A percentile compares a stretch with the other conserved stretches of the same genome.
These are phyloP conservation scores for Microsporum canis DNA, from an alignment of 2,329 filamentous ascomycete species.

Conservation along the genomic window DNA sequence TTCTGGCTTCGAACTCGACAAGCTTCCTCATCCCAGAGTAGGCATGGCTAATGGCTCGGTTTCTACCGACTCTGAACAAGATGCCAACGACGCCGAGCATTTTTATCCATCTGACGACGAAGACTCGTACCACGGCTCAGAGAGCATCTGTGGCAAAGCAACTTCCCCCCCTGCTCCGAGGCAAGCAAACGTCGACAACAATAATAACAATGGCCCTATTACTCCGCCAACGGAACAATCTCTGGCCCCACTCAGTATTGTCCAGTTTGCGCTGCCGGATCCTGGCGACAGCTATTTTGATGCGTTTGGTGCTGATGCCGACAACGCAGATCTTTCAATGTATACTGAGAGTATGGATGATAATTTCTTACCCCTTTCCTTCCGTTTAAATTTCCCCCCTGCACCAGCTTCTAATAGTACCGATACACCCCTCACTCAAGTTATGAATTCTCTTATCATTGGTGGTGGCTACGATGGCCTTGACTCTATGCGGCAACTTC, in stretches of 20 bases:
- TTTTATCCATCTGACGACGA: conserved; percentile 15
- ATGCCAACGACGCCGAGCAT: background rate
- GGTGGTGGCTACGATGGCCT: background rate
- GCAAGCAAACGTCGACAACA: background rate
- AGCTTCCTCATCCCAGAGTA: background rate
- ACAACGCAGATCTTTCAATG: conserved; percentile 7
- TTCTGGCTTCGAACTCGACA: conserved; percentile 8
- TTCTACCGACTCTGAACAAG: background rate
- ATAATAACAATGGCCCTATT: background rate
- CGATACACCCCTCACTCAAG: background rate
- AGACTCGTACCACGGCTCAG: background rate
- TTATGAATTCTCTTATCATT: background rate
- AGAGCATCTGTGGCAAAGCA: background rate
- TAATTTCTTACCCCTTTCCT: conserved; percentile 5
- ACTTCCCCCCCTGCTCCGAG: background rate
- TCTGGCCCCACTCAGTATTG: background rate
- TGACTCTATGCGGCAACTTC: background rate
- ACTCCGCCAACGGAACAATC: background rate
- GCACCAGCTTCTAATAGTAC: background rate
- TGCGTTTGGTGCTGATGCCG: background rate
- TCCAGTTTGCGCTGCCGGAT: background rate
- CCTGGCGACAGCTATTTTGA: conserved; percentile 4
- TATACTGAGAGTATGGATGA: conserved; percentile 15
- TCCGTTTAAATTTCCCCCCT: conserved; percentile 6
- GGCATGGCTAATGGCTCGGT: background rate